Evolutionary conservation across 2,329 filamentous ascomycete species (phyloP).

Genomic region (Orbilia ellipsospora): DNA sequence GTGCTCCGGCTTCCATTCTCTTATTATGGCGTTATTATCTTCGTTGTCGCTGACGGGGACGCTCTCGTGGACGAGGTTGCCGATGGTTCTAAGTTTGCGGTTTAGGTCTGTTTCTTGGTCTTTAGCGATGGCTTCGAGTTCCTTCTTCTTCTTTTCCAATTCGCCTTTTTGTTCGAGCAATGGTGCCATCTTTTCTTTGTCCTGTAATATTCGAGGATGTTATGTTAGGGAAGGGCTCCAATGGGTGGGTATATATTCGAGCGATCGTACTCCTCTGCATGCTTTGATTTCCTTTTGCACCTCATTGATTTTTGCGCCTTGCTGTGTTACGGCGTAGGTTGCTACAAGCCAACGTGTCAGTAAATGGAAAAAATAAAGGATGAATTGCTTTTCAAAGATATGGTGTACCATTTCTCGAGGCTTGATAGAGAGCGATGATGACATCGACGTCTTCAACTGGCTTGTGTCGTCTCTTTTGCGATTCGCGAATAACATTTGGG

Average conservation of each 20-base stretch:
- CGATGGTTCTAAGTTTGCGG: constrained; percentile 83
- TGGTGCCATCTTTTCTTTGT: constrained; percentile 80
- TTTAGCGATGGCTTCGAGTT: constrained; percentile 76
- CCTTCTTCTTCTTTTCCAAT: constrained; percentile 84
- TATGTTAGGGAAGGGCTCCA: not conserved
- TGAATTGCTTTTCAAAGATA: not conserved
- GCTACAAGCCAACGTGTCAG: constrained; percentile 64
- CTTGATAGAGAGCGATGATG: constrained; percentile 86
- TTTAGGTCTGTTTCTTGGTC: constrained; percentile 80
- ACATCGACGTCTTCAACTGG: constrained; percentile 88
- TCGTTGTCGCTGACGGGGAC: constrained; percentile 87
- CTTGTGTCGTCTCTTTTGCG: constrained; percentile 83
- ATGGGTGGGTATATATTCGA: not conserved
- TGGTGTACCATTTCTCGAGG: constrained; percentile 62
- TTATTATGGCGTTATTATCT: constrained; percentile 82
- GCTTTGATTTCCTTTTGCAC: constrained; percentile 76
- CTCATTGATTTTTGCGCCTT: constrained; percentile 85
- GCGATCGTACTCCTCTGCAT: constrained; percentile 44
- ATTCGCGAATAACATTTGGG: constrained; percentile 90
- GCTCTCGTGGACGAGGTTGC: constrained; percentile 89
- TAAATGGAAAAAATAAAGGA: not conserved
- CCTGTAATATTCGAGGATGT: constrained; percentile 17
- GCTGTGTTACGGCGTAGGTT: constrained; percentile 80
- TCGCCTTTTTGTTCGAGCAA: constrained; percentile 83
- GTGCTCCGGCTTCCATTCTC: constrained; percentile 80